These are phyloP conservation scores for Atkinsonella hypoxylon DNA, from an alignment of 2,329 filamentous ascomycete species.

Conservation along the genomic window DNA sequence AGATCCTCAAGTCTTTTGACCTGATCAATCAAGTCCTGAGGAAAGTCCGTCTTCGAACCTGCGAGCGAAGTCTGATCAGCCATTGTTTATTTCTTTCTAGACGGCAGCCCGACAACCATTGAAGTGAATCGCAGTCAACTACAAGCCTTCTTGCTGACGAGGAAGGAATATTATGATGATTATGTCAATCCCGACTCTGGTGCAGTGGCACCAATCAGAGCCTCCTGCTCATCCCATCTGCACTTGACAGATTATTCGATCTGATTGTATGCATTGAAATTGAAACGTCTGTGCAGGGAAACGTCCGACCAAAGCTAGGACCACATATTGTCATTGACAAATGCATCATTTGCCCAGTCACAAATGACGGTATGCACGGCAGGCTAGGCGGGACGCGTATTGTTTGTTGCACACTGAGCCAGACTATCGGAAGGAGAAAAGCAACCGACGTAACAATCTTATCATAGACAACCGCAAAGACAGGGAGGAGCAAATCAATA, in stretches of 20 bases:
- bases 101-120: background rate
- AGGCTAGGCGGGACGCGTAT: background rate
- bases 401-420: background rate
- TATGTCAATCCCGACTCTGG: background rate
- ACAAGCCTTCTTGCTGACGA: background rate
- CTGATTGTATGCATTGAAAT: background rate
- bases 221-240: background rate
- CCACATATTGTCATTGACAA: background rate
- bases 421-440: background rate
- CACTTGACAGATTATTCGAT: background rate
- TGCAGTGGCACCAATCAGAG: background rate
- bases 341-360: slow-evolving; percentile 2
- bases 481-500: background rate
- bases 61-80: slow-evolving; percentile 11
- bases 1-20: slow-evolving; percentile 74
- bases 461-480: background rate
- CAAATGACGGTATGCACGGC: background rate
- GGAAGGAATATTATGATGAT: background rate
- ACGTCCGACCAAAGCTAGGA: background rate
- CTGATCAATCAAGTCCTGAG: slow-evolving; percentile 67
- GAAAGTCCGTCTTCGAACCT: slow-evolving; percentile 89
- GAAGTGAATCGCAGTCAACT: background rate
- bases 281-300: background rate
- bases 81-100: background rate
- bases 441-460: background rate